A percentile compares a stretch with the other conserved stretches of the same genome.
These are phyloP conservation scores for Wickerhamomyces alni DNA, from an alignment of 805 yeast species.

Conservation along the genomic window DNA sequence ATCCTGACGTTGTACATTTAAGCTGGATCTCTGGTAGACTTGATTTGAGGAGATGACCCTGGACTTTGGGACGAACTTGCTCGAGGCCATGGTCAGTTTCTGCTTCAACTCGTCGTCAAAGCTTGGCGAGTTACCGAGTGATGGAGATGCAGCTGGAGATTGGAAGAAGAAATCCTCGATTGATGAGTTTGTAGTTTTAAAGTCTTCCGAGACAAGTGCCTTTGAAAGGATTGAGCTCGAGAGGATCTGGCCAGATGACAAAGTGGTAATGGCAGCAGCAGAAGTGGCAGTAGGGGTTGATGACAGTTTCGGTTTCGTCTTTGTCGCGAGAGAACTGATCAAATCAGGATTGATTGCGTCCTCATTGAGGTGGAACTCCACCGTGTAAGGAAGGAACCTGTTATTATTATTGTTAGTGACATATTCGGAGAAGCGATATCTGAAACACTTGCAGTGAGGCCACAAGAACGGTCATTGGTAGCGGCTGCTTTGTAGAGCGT, in stretches of 20 bases:
- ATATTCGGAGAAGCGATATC: too few species aligned
- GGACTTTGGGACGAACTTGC: conserved; percentile 35
- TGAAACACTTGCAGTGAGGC: conserved; percentile 57
- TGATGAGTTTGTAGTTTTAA: conserved; percentile 14
- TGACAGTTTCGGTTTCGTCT: conserved; percentile 15
- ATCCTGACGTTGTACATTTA: conserved; percentile 4
- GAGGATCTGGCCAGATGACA: not conserved
- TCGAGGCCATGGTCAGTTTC: conserved; percentile 6
- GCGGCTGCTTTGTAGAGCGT: too few species aligned
- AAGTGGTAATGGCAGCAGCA: too few species aligned
- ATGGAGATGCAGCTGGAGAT: conserved; percentile 2
- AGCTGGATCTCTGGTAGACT: conserved; percentile 4
- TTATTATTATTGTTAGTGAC: not conserved
- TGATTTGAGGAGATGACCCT: conserved; percentile 19
- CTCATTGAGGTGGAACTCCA: conserved; percentile 41
- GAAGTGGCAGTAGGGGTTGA: not conserved
- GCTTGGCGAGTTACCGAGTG: conserved; percentile 2
- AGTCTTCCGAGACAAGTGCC: conserved; percentile 1
- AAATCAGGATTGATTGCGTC: conserved; percentile 27
- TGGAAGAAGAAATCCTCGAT: conserved; percentile 23
- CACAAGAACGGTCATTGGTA: conserved; percentile 62
- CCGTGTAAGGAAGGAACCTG: conserved; percentile 69
- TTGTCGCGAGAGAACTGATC: conserved; percentile 11
- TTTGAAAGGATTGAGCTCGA: conserved; percentile 2
- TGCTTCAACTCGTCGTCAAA: conserved; percentile 8